Base-by-base conservation (phyloP, 2,329 filamentous ascomycete genomes). In the Raffaelea ambrosiae region DNA sequence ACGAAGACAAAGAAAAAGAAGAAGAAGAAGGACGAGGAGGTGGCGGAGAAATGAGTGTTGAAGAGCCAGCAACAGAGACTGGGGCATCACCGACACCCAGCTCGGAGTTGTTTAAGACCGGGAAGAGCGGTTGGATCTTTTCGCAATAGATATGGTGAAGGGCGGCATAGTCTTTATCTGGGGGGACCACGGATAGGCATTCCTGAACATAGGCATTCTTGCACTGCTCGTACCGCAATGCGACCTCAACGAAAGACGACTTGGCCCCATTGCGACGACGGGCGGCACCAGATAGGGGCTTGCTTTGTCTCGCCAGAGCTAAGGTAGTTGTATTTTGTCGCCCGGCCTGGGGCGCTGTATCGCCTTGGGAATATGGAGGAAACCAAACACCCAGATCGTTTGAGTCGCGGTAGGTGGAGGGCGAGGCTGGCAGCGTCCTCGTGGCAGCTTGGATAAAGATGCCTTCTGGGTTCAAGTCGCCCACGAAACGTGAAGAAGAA, bases 381-480 rank as follows among this genome's bases (percentile, higher is more conserved):
- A 56, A 66, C 74, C 76, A 81, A 18, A 80, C 70, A 7, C 77
- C 77, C 1, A 79, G 67, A 38, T 76, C 75, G 43, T 73, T 73
- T 29, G 71, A 71, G 40, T 55, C 53, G 7, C 53, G 53, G 43
- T 72, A 67, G 0, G 73, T 70, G 11, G 59, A 59, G 16, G 63
- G 63, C 23, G 54, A 55, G 21, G 62, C 63, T 21, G 55, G 58
- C 16, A 63, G 59, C 41, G 60, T 60, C 21, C 67, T 63, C 47
- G 64, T 67, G 2, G 73, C 74, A 2, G 73, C 76, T 53, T 79
- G 74, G 54, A 77, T 66, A 48, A 82, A 77, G 58, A 81, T 74
- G 49, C 73, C 73, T 57, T 81, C 77, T 2, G 77, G 78, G 53
- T 78, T 81, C 23, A 79, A 56, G 55, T 81, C 77, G 18, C 77